phyloP scores from a whole-genome alignment of 495 filamentous ascomycete species.

The Hyaloscypha hepaticicola region DNA sequence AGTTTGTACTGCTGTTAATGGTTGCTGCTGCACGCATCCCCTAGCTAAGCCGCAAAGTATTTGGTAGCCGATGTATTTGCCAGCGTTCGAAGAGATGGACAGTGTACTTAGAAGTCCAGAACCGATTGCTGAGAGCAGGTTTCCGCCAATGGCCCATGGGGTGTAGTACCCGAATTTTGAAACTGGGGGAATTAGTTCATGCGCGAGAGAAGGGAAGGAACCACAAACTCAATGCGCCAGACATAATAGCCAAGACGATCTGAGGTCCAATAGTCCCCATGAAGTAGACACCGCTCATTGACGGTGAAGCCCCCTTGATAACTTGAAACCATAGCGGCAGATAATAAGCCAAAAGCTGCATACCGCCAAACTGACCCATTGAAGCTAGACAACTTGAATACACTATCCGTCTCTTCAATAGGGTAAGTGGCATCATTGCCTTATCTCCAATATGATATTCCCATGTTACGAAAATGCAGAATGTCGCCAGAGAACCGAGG shows the following conservation, averaged over 20 bases:
- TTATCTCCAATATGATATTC: slow-evolving; percentile 47
- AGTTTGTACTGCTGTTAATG: slow-evolving; percentile 58
- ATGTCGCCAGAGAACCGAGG: slow-evolving; percentile 44
- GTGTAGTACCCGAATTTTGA: slow-evolving; percentile 33
- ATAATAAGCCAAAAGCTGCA: slow-evolving; percentile 46
- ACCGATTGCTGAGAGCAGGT: slow-evolving; percentile 31
- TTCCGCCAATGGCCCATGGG: slow-evolving; percentile 34
- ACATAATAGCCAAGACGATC: too few species aligned
- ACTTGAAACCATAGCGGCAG: slow-evolving; percentile 62
- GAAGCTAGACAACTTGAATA: slow-evolving; percentile 1
- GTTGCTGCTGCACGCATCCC: slow-evolving; percentile 67
- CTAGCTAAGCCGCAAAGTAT: slow-evolving; percentile 66
- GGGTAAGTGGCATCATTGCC: slow-evolving; percentile 47
- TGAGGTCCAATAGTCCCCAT: slow-evolving; percentile 37
- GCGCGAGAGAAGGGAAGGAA: slow-evolving; percentile 38
- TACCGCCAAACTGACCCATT: background rate
- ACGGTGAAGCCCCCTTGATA: slow-evolving; percentile 46
- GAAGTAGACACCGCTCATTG: slow-evolving; percentile 72
- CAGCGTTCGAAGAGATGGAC: slow-evolving; percentile 44
- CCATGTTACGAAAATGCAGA: slow-evolving; percentile 44
- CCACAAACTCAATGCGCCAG: slow-evolving; percentile 37
- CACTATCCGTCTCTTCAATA: slow-evolving; percentile 24
- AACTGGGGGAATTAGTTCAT: slow-evolving; percentile 27
- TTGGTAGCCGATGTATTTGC: slow-evolving; percentile 68
- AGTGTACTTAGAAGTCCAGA: slow-evolving; percentile 54